Base-by-base conservation (phyloP, 2,329 filamentous ascomycete genomes). In the Fusarium brevicatenulatum region DNA sequence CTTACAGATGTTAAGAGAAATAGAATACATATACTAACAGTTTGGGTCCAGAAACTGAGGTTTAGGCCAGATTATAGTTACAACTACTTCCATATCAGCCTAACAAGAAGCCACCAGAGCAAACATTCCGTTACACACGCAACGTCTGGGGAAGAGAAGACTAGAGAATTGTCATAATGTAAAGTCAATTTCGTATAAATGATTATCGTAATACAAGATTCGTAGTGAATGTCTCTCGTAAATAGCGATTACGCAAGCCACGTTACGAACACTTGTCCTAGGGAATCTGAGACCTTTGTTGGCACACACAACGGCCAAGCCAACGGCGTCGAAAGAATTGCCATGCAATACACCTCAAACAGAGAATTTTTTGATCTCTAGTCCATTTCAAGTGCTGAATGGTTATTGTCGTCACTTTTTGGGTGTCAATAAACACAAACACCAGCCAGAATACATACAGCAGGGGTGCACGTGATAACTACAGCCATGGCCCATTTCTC, bases 231-330 rank as follows among this genome's bases (percentile, higher is more conserved):
- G 37, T 40, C 16, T 42, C 15, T 42, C 16, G 50, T 59, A 59
- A 54, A 54, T 44, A 25, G 28, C 47, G 53, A 59, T 70, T 70
- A 70, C 59, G 67, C 66, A 70, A 70, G 67, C 67, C 66, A 56
- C 49, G 39, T 57, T 50, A 66, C 42, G 59, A 55, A 70, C 67
- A 70, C 66, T 66, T 70, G 66, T 70, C 66, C 66, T 50, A 49
- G 40, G 40, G 9, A 36, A 58, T 42, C 37, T 39, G 36, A 66
- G 46, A 66, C 58, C 23, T 68, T 25, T 13, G 36, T 30, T 9
- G 25, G 30, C 21, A 34, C 25, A 54, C 52, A 39, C 19, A 70
- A 44, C 52, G 21, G 23, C 21, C 23, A 49, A 30, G 30, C 40
- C 54, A 57, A 57, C 54, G 11, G 9, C 25, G 19, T 25, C 18